Evolutionary conservation across 371 early-diverging fungal species (phyloP), one percentile per base, ranked within the genome.

Genomic region (Dichotomocladium elegans): DNA sequence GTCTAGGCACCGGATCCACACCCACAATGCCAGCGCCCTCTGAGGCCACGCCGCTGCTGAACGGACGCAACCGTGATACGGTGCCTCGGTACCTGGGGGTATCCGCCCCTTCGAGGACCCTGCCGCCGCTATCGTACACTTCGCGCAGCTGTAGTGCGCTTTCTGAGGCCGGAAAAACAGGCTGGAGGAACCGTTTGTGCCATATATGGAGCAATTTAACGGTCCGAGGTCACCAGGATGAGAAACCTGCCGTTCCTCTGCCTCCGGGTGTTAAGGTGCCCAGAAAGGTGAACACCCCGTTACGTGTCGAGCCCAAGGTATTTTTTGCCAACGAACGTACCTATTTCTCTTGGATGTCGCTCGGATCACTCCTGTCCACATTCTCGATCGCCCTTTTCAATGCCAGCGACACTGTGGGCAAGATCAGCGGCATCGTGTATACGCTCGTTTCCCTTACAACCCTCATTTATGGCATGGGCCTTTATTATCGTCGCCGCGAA

Each of bases 271-370:
- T 72, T 41, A 72, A 65, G 46, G 57, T 75, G 1, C 77, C 78
- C 33, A 87, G 83, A 61, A 78, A 80, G 54, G 87, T 94, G 25
- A 81, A 83, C 0, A 80, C 92, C 0, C 89, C 95, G 1, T 85
- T 93, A 19, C 87, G 98, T 15, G 90, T 99, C 3, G 99, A 99
- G 60, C 99, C 99, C 42, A 99, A 99, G 75, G 98, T 98, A 12
- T 99, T 90, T 74, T 99, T 99, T 81, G 99, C 99, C 50, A 99
- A 99, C 64, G 99, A 99, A 74, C 85, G 99, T 47, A 99, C 99
- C 1, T 99, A 99, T 67, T 80, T 99, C 44, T 88, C 95, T 5
- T 91, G 92, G 92, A 80, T 91, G 64, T 81, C 88, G 61, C 85
- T 91, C 68, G 79, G 89, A 4, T 80, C 86, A 2, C 64, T 91